Percentiles rank a stretch among this genome's conserved stretches.
Evolutionary conservation across 495 filamentous ascomycete species (phyloP).

Genomic region (Parachaetomium inaequale): DNA sequence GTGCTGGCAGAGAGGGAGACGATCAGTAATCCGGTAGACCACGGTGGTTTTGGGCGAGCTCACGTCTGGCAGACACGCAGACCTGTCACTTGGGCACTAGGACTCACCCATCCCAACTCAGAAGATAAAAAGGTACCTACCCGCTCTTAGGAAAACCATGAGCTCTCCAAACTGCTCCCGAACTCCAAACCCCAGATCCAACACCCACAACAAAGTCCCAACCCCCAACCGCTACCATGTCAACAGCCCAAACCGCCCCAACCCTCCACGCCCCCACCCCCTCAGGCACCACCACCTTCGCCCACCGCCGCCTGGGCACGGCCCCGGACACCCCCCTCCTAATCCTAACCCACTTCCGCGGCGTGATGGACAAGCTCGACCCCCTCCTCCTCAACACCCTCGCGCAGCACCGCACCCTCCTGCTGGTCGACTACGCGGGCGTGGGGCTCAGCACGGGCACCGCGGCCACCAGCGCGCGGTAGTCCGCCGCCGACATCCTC

Average conservation of each 20-base stretch:
- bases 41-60: too few species aligned
- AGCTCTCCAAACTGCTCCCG: too few species aligned
- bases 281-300: slow-evolving; percentile 26
- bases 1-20: neutral
- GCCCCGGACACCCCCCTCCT: slow-evolving; percentile 31
- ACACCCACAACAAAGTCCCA: neutral
- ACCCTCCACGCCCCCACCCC: slow-evolving; percentile 27
- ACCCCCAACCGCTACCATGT: slow-evolving; percentile 16
- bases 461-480: slow-evolving; percentile 20
- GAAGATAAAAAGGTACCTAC: too few species aligned
- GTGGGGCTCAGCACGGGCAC: slow-evolving; percentile 28
- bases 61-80: too few species aligned
- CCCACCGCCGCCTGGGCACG: slow-evolving; percentile 39
- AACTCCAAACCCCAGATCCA: neutral
- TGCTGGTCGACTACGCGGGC: slow-evolving; percentile 33
- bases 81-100: too few species aligned
- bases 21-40: neutral
- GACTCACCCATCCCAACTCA: too few species aligned
- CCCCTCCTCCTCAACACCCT: slow-evolving; percentile 33
- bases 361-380: slow-evolving; percentile 31
- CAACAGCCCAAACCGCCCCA: slow-evolving; percentile 35
- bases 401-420: slow-evolving; percentile 21
- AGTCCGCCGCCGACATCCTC: slow-evolving; percentile 31
- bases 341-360: slow-evolving; percentile 36
- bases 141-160: too few species aligned